A percentile compares a stretch with the other conserved stretches of the same genome.
Evolutionary conservation across 352 stramenopile species (phyloP).

Genomic region (Phytopythium litorale): DNA sequence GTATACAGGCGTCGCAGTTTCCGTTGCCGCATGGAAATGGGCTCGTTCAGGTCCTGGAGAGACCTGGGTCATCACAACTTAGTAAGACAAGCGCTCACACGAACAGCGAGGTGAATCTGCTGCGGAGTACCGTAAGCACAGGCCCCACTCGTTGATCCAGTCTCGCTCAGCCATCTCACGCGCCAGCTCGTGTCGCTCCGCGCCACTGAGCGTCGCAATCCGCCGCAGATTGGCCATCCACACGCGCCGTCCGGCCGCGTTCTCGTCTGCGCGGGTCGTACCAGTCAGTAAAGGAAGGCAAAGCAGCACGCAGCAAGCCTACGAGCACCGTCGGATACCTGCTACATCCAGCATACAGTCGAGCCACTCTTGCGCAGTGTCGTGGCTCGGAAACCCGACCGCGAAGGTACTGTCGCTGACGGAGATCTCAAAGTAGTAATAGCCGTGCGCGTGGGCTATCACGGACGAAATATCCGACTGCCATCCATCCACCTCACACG

Average conservation of each 20-base stretch:
- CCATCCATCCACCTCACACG: background rate
- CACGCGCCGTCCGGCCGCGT: slow-evolving; percentile 57
- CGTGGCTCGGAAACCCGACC: slow-evolving; percentile 45
- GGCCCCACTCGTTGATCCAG: slow-evolving; percentile 81
- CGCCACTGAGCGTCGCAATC: slow-evolving; percentile 43
- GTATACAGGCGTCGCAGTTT: slow-evolving; percentile 56
- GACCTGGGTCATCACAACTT: slow-evolving; percentile 5
- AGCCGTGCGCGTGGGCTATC: slow-evolving; percentile 33
- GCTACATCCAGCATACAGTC: slow-evolving; percentile 62
- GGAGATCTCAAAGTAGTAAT: slow-evolving; percentile 64
- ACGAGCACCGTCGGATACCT: slow-evolving; percentile 12
- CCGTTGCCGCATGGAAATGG: slow-evolving; percentile 34
- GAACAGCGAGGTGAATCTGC: background rate
- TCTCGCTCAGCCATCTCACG: slow-evolving; percentile 59
- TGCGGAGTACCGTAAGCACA: slow-evolving; percentile 45
- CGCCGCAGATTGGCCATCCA: slow-evolving; percentile 60
- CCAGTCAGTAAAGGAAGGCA: background rate
- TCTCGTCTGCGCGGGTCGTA: slow-evolving; percentile 37
- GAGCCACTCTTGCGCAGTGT: slow-evolving; percentile 49
- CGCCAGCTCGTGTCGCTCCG: slow-evolving; percentile 50
- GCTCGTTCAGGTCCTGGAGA: slow-evolving; percentile 32
- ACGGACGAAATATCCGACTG: slow-evolving; percentile 40
- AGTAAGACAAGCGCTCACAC: background rate
- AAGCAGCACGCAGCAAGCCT: background rate
- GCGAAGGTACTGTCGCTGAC: slow-evolving; percentile 32